Evolutionary conservation across 306 rosid genomes (phyloP), one percentile per base, ranked within the genome.

Genomic region (Dryas drummondii): DNA sequence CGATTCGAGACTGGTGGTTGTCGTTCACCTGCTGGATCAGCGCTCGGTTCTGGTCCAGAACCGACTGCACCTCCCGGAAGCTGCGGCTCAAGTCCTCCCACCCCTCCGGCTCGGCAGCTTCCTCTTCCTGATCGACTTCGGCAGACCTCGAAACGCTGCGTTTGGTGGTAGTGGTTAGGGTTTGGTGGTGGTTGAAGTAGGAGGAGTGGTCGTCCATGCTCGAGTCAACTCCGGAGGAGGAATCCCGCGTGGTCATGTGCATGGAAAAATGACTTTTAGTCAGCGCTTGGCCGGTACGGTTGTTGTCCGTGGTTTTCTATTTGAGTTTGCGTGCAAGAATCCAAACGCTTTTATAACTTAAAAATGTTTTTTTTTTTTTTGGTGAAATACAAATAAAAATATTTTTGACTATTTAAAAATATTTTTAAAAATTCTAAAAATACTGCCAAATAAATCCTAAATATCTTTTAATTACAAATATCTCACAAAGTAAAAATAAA

Each of bases 1-100:
- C 84, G 19, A 90, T 75, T 69, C 94, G 66, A 0, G 96, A 88
- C 71, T 87, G 96, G 52, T 94, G 98, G 53, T 94, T 94, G 65
- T 91, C 89, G 82, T 88, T 94, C 74, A 91, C 98, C 66, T 90
- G 94, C 70, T 90, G 96, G 79, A 91, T 91, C 80, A 94, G 77
- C 1, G 46, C 54, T 5, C 98, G 83, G 80, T 94, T 94, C 3
- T 94, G 80, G 85, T 94, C 97, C 65, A 94, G 78, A 57, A 94
- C 89, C 9, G 91, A 83, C 83, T 93, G 98, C 5, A 93, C 98
- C 85, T 89, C 88, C 1, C 86, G 84, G 85, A 94, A 94, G 76
- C 78, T 87, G 53, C 73, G 76, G 91, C 88, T 80, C 68, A 94
- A 84, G 46, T 65, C 65, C 1, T 78, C 86, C 97, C 98, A 94